Base-by-base conservation (phyloP, 108 stramenopile genomes). In the Ochromonas danica region DNA sequence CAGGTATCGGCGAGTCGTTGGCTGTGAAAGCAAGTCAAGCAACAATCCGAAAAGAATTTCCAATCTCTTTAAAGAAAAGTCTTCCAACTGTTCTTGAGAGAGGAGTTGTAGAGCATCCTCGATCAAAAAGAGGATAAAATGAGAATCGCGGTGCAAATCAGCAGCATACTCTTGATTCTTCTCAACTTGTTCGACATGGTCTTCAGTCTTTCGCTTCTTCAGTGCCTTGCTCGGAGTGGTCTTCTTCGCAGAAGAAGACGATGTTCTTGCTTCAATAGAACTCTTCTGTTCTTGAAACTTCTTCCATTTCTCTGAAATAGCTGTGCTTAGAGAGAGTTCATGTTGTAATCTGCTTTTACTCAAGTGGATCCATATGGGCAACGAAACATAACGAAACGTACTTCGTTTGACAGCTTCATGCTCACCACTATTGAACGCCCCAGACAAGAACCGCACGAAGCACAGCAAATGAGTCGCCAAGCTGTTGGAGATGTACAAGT, bases 1-100 rank as follows among this genome's bases (percentile, higher is more conserved):
- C 10, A 92, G 71, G 75, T 81, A 88, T 14, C 80, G 65, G 22
- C 94, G 82, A 1, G 90, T 87, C 78, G 78, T 84, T 28, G 70
- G 85, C 63, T 87, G 87, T 31, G 43, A 31, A 39, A 88, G 83
- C 14, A 88, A 77, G 38, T 87, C 86, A 14, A 78, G 40, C 31
- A 87, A 40, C 38, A 88, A 83, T 79, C 86, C 88, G 63, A 86
- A 43, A 74, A 81, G 78, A 1, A 81, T 70, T 71, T 81, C 65
- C 1, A 78, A 31, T 28, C 0, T 30, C 14, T 38, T 39, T 0
- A 38, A 0, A 51, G 60, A 30, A 65, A 35, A 10, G 1, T 1
- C 62, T 1, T 70, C 61, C 0, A 62, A 43, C 14, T 42, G 33
- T 39, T 31, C 35, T n/a, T 65, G 31, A 33, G 36, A 70, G 30